Conservation (phyloP, 2,329 filamentous ascomycete genomes). For the Cladophialophora yegresii region DNA sequence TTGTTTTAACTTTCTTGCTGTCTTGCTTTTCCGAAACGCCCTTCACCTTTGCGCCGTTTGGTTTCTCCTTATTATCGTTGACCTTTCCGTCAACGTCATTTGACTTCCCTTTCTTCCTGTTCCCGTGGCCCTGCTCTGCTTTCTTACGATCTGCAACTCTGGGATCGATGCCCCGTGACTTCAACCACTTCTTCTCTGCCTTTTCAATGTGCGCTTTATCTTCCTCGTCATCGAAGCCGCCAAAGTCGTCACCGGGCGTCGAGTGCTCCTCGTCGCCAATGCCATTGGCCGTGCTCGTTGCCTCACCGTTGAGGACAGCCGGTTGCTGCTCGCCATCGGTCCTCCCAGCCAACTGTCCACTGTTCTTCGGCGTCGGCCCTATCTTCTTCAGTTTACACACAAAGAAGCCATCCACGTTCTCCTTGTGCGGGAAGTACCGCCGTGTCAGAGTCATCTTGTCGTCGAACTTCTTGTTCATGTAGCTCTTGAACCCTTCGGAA, state of each 20-base stretch:
- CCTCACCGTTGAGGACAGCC: slow-evolving; percentile 16
- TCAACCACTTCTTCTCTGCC: slow-evolving; percentile 72
- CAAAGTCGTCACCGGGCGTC: slow-evolving; percentile 60
- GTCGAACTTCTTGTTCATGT: slow-evolving; percentile 89
- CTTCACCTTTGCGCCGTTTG: background rate
- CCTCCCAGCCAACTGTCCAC: slow-evolving; percentile 32
- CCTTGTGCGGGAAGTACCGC: slow-evolving; percentile 84
- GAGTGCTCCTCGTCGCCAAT: slow-evolving; percentile 36
- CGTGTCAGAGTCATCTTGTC: slow-evolving; percentile 78
- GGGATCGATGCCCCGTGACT: slow-evolving; percentile 72
- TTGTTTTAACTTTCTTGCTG: slow-evolving; percentile 1
- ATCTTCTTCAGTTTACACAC: slow-evolving; percentile 97
- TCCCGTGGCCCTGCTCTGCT: slow-evolving; percentile 1
- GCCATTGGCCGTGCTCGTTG: slow-evolving; percentile 38
- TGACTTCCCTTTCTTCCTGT: background rate
- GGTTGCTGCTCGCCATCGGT: slow-evolving; percentile 37
- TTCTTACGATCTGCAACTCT: slow-evolving; percentile 51
- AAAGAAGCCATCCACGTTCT: slow-evolving; percentile 98
- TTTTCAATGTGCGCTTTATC: slow-evolving; percentile 71
- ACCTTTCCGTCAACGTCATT: background rate
- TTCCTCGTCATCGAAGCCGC: slow-evolving; percentile 72
- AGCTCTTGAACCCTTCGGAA: slow-evolving; percentile 87
- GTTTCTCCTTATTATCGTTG: background rate
- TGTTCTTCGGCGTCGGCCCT: slow-evolving; percentile 64
- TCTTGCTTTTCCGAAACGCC: background rate